Conservation (phyloP, 257 asterid genomes). For the Cruciata laevipes region DNA sequence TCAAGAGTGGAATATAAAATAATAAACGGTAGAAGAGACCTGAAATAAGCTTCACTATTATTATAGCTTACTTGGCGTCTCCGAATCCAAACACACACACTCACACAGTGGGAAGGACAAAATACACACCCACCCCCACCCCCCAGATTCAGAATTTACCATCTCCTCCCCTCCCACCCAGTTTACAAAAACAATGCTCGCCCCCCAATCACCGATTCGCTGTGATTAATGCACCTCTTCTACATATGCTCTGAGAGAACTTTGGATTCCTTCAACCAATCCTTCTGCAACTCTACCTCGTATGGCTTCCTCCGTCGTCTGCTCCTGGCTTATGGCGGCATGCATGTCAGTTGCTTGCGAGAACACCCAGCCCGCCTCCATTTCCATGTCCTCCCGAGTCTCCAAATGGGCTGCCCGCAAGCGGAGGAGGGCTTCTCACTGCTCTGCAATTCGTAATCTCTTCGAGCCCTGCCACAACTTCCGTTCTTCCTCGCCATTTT, state of each 20-base stretch:
- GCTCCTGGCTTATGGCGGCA: conserved; percentile 77
- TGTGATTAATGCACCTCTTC: background rate
- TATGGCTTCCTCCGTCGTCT: conserved; percentile 29
- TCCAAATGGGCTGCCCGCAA: conserved; percentile 44
- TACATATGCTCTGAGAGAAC: background rate
- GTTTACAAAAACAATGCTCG: conserved; percentile 4
- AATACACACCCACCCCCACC: background rate
- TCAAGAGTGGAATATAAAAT: background rate
- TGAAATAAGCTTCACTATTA: background rate
- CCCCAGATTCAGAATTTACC: conserved; percentile 15
- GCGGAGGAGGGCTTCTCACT: conserved; percentile 32
- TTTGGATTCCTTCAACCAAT: background rate
- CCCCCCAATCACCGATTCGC: background rate
- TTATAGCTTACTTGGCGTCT: conserved; percentile 11
- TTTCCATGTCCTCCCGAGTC: conserved; percentile 30
- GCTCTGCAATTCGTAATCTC: conserved; percentile 37
- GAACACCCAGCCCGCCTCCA: conserved; percentile 29
- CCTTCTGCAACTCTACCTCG: background rate
- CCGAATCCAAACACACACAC: conserved; percentile 11
- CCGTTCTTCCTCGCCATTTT: conserved; percentile 20
- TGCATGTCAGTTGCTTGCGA: conserved; percentile 82
- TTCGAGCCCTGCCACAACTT: conserved; percentile 55
- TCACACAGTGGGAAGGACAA: conserved; percentile 8
- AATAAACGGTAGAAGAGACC: background rate
- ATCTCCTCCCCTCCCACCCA: background rate